Conservation (phyloP, 768 basidiomycete genomes). For the Leccinellum luteum region DNA sequence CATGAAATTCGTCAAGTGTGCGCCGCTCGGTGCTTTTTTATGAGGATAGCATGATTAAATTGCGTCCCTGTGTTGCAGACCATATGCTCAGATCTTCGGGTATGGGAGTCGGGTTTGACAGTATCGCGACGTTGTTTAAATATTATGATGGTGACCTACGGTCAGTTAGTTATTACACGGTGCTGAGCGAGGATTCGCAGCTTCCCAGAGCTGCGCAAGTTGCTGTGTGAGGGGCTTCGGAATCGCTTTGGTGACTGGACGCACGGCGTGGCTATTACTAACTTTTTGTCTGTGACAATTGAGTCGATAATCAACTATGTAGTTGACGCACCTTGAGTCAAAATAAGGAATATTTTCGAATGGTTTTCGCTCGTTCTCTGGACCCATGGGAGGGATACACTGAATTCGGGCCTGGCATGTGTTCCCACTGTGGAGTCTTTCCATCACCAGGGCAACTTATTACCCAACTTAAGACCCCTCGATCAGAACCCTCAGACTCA, state of each 20-base stretch:
- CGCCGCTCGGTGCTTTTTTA: not conserved
- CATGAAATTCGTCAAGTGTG: not conserved
- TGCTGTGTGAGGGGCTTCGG: too few relatives aligned
- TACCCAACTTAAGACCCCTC: not conserved
- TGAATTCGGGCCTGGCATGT: not conserved
- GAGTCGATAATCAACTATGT: too few relatives aligned
- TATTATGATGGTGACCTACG: not conserved
- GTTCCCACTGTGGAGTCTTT: constrained; percentile 9
- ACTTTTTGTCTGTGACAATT: too few relatives aligned
- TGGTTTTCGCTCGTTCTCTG: not conserved
- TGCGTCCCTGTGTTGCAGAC: not conserved
- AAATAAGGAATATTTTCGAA: not conserved
- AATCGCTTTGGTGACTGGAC: too few relatives aligned
- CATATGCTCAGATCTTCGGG: too few relatives aligned
- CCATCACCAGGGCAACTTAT: not conserved
- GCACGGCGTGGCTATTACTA: too few relatives aligned
- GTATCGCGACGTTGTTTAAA: not conserved
- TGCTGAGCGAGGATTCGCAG: not conserved
- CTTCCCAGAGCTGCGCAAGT: not conserved
- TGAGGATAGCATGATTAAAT: not conserved
- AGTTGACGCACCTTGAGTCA: not conserved
- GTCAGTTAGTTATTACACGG: not conserved
- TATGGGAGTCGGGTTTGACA: not conserved
- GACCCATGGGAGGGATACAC: not conserved
- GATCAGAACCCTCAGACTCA: constrained; percentile 17